Evolutionary conservation across 2,329 filamentous ascomycete genomes (phyloP), one percentile per base, ranked within the genome.

Genomic region (Zymoseptoria passerinii): DNA sequence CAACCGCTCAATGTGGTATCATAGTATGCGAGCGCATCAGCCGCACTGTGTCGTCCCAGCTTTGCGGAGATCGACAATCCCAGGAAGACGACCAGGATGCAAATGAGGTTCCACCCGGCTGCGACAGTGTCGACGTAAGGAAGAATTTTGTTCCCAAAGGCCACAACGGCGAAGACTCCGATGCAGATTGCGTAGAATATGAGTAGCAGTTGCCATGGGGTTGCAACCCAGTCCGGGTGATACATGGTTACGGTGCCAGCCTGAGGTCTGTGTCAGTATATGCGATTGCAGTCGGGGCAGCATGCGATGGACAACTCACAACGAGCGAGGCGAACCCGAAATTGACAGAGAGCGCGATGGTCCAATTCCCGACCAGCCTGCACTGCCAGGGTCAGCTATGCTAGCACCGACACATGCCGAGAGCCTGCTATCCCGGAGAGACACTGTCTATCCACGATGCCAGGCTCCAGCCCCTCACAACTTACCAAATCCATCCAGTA

Each of bases 331-430:
- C 75, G 40, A 80, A 80, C 67, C 87, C 88, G 66, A 90, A 91
- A 76, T 89, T 89, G 67, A 91, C 87, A 23, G 86, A 81, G 19
- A 90, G 78, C 0, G 86, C 89, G 65, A 91, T 90, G 62, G 85
- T 88, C 71, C 89, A 86, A 73, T 90, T 90, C 57, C 88, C 88
- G 51, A 89, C 83, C 18, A 89, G 81, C 87, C 23, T 23, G 23
- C 23, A 23, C 87, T 23, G 2, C 23, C 23, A 23, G 23, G 23
- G 23, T 23, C 23, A 23, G 23, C 23, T 23, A 23, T 23, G 23
- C 23, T 23, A 23, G 23, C 23, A 23, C 23, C 23, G 23, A 23
- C 23, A 23, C 23, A 23, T 23, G 23, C 23, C 4, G 23, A 23
- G 23, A 23, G 23, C 23, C 4, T 23, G 23, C 23, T 23, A 4